Percentiles rank a stretch among this genome's conserved stretches.
These are phyloP conservation scores for Penicillium sp. DNA, from an alignment of 2,329 filamentous ascomycete genomes.

Conservation along the genomic window DNA sequence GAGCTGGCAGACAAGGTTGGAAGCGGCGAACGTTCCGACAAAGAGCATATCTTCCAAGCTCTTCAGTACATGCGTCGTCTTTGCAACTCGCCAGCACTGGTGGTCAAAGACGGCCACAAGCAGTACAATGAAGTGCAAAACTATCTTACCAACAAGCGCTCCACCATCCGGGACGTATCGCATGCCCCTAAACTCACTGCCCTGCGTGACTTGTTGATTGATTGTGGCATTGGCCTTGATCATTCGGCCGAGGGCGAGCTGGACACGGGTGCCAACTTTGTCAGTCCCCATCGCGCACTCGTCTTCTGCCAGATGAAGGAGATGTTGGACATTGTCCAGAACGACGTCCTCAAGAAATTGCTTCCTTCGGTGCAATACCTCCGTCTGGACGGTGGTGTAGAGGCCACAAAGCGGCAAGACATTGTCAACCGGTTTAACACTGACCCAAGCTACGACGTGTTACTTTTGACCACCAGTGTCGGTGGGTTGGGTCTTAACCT, in stretches of 20 bases:
- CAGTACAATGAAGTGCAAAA: constrained; percentile 83
- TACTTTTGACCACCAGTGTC: constrained; percentile 90
- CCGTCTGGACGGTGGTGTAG: constrained; percentile 87
- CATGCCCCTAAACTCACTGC: constrained; percentile 93
- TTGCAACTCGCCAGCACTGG: constrained; percentile 93
- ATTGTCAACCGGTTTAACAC: constrained; percentile 99
- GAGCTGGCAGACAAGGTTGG: constrained; percentile 78
- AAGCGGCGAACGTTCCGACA: constrained; percentile 81
- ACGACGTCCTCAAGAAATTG: constrained; percentile 80
- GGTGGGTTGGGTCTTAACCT: constrained; percentile 91
- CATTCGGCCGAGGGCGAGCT: constrained; percentile 50
- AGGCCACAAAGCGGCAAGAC: constrained; percentile 87
- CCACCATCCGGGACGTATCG: constrained; percentile 71
- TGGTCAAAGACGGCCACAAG: constrained; percentile 89
- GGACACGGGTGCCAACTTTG: constrained; percentile 63
- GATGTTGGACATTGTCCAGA: constrained; percentile 98
- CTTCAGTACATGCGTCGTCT: constrained; percentile 99
- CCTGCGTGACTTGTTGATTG: constrained; percentile 86
- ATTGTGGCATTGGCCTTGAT: constrained; percentile 89
- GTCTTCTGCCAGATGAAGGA: constrained; percentile 99
- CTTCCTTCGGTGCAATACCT: constrained; percentile 90
- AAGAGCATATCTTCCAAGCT: constrained; percentile 98
- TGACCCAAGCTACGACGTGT: constrained; percentile 90
- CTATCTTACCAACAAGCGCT: constrained; percentile 70
- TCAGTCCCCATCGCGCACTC: constrained; percentile 90